These are phyloP conservation scores for Albatrellus ellisii DNA, from an alignment of 768 basidiomycete genomes.

Conservation along the genomic window DNA sequence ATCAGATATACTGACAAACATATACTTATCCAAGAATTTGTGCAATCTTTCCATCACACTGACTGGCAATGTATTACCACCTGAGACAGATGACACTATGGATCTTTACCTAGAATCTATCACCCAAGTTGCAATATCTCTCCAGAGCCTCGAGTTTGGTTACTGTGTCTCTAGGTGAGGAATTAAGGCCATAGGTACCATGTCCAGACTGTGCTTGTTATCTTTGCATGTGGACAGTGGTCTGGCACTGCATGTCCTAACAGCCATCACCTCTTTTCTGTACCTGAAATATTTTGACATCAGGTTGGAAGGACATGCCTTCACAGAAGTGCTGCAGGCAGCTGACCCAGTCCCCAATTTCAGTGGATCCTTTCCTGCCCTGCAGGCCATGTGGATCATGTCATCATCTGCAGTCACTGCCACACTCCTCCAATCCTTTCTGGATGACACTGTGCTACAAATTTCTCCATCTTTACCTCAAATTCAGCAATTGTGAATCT, in stretches of 20 bases:
- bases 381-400: slow-evolving; percentile 7
- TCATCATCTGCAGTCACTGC: slow-evolving; percentile 7
- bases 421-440: slow-evolving; percentile 7
- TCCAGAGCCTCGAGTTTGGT: slow-evolving; percentile 9
- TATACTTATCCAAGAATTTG: too few relatives aligned
- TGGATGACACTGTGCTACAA: slow-evolving; percentile 1
- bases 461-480: slow-evolving; percentile 9
- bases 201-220: slow-evolving; percentile 10
- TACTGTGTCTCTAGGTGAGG: slow-evolving; percentile 11
- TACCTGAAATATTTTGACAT: slow-evolving; percentile 11
- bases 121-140: slow-evolving; percentile 6
- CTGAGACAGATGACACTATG: too few relatives aligned
- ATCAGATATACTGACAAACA: too few relatives aligned
- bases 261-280: slow-evolving; percentile 10
- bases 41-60: too few relatives aligned
- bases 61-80: too few relatives aligned
- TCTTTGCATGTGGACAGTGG: slow-evolving; percentile 9
- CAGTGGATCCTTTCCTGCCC: slow-evolving; percentile 11
- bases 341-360: slow-evolving; percentile 1
- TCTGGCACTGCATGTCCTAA: slow-evolving; percentile 10
- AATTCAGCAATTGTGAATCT: slow-evolving; percentile 12
- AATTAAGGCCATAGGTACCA: slow-evolving; percentile 4
- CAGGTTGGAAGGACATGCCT: slow-evolving; percentile 6
- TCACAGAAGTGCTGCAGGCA: slow-evolving; percentile 4
- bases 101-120: slow-evolving; percentile 8